Conservation (phyloP, 2,329 filamentous ascomycete genomes). For the Colletotrichum tabaci region DNA sequence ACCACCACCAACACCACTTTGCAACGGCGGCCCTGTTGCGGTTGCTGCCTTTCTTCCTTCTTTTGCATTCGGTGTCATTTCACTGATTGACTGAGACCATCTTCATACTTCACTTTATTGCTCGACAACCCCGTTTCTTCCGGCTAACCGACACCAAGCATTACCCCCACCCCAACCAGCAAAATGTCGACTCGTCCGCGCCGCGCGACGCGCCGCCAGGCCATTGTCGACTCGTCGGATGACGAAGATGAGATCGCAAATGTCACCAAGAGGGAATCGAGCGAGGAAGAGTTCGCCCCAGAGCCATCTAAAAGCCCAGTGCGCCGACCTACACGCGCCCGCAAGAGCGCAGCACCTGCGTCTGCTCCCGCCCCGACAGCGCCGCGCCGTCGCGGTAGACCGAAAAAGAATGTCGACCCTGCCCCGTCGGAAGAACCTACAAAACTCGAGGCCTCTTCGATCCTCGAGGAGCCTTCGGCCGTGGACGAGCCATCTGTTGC, state of each 20-base stretch:
- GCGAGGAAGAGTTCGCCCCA: constrained; percentile 85
- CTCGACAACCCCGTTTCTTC: constrained; percentile 5
- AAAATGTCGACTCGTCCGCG: constrained; percentile 53
- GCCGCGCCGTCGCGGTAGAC: constrained; percentile 54
- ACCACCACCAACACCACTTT: not conserved
- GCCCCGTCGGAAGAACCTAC: constrained; percentile 44
- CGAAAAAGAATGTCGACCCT: constrained; percentile 59
- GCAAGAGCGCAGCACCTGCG: constrained; percentile 61
- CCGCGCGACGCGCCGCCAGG: constrained; percentile 75
- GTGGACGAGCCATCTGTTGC: constrained; percentile 3
- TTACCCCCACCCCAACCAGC: constrained; percentile 3
- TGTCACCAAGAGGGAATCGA: constrained; percentile 69
- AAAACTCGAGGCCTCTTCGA: not conserved
- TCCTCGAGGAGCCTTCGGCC: constrained; percentile 4
- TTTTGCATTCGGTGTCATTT: constrained; percentile 22
- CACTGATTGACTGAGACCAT: constrained; percentile 34
- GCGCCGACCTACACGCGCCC: constrained; percentile 63
- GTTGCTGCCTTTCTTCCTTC: constrained; percentile 1
- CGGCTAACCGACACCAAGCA: constrained; percentile 2
- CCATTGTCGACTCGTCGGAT: constrained; percentile 86
- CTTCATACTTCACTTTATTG: constrained; percentile 10
- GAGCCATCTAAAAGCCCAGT: constrained; percentile 70
- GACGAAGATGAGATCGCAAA: constrained; percentile 75
- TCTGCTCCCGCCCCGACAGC: constrained; percentile 57
- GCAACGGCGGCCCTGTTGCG: constrained; percentile 18